Evolutionary conservation across 768 basidiomycete genomes (phyloP).

Genomic region (Leucocoprinus sp.): DNA sequence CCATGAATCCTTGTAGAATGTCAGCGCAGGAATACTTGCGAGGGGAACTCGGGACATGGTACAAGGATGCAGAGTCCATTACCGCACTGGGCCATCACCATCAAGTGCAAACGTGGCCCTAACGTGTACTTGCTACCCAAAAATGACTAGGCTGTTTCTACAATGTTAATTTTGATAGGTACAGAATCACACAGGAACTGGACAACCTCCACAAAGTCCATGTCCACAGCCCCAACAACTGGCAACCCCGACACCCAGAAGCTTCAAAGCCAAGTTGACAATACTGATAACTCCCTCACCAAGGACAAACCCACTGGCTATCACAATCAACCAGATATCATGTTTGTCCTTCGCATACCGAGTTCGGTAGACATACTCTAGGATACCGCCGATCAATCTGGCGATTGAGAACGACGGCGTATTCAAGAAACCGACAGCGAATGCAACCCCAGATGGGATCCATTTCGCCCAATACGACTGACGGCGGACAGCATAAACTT

Average conservation of each 20-base stretch:
- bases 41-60: conserved; percentile 67
- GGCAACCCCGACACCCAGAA: conserved; percentile 60
- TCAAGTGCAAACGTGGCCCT: conserved; percentile 7
- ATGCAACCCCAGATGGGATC: conserved; percentile 90
- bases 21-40: conserved; percentile 63
- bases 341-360: conserved; percentile 40
- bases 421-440: conserved; percentile 93
- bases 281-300: conserved; percentile 92
- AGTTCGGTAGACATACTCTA: conserved; percentile 65
- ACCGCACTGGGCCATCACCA: too few species aligned
- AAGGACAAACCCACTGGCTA: conserved; percentile 92
- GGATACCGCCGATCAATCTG: conserved; percentile 77
- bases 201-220: conserved; percentile 66
- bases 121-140: conserved; percentile 8
- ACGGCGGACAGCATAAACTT: conserved; percentile 46
- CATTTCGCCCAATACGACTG: conserved; percentile 54
- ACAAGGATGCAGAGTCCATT: too few species aligned
- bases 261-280: conserved; percentile 64
- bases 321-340: conserved; percentile 72
- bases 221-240: conserved; percentile 88
- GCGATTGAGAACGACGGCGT: conserved; percentile 93
- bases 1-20: conserved; percentile 63
- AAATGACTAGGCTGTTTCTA: too few species aligned
- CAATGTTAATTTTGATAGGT: too few species aligned
- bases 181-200: conserved; percentile 21